Evolutionary conservation across 192 early-diverging fungal species (phyloP), one percentile per base, ranked within the genome.

Genomic region (Gaertneriomyces sp.): DNA sequence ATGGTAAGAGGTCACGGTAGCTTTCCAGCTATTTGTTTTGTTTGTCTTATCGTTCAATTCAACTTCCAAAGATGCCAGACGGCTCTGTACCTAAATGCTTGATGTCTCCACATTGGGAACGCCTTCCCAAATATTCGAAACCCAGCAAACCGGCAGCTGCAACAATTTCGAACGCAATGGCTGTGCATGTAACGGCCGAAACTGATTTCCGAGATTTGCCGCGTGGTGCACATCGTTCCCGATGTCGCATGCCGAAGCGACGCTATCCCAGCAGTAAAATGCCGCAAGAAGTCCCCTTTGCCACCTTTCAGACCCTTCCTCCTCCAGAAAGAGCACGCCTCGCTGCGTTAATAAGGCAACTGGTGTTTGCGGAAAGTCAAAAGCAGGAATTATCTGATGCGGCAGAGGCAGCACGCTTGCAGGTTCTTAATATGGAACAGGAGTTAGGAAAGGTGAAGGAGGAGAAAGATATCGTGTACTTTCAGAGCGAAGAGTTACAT

Each of bases 291-390:
- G n/a, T 58, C 7, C 60, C 12, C 38, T 61, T 61, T 60, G 39
- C 46, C 25, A 60, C 66, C 11, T 20, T 68, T 9, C 25, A 55
- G 9, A 33, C 57, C 6, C 49, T 68, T 6, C 56, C 45, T 42
- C 38, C 44, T 9, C 46, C 45, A 42, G 66, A 68, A 12, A 42
- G 66, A 19, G 16, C 5, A 7, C 42, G 58, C 1, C 53, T 68
- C 4, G 66, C 66, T 19, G 44, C 66, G 19, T 56, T 68, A 1
- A 51, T 68, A 9, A 9, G 11, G 10, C 66, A 68, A 17, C 44
- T 68, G n/a, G 66, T 58, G 16, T n/a, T 68, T 17, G 66, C 66
- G 43, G 44, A 68, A n/a, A 46, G 44, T 11, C 66, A 68, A 42
- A 58, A 60, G 53, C 17, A 25, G 58, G 47, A 45, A 41, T 58